Percentiles rank a stretch among this genome's conserved stretches.
Conservation (phyloP, 2,329 filamentous ascomycete genomes). For the Fusarium sp. region DNA sequence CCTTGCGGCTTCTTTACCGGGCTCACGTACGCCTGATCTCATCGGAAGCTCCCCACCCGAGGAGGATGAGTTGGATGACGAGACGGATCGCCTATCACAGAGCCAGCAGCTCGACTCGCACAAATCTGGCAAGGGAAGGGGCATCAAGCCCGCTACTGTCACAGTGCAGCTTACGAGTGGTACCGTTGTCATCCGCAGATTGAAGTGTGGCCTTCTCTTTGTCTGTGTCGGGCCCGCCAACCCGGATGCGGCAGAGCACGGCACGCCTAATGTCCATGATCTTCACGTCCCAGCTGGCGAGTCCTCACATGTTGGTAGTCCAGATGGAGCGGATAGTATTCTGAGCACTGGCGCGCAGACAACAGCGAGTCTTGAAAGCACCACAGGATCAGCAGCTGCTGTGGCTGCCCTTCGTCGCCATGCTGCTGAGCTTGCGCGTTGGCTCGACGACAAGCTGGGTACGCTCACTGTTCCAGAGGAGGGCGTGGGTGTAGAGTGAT, state of each 20-base stretch:
- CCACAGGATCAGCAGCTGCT: conserved; percentile 60
- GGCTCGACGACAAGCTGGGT: conserved; percentile 73
- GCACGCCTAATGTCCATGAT: conserved; percentile 35
- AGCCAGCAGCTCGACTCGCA: conserved; percentile 46
- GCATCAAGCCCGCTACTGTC: conserved; percentile 60
- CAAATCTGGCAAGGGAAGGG: conserved; percentile 29
- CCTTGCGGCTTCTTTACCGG: conserved; percentile 60
- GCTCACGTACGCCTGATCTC: conserved; percentile 51
- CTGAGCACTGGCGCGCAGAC: conserved; percentile 62
- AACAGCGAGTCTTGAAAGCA: conserved; percentile 58
- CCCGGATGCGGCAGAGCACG: conserved; percentile 46
- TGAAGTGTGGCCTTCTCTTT: conserved; percentile 73
- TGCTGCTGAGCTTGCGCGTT: conserved; percentile 71
- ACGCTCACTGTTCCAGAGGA: conserved; percentile 68
- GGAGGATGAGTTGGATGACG: conserved; percentile 46
- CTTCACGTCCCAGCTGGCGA: conserved; percentile 49
- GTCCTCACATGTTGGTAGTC: conserved; percentile 55
- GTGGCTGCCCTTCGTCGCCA: conserved; percentile 69
- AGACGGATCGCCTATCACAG: conserved; percentile 46
- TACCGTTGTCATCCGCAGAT: conserved; percentile 70
- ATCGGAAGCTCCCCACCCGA: conserved; percentile 47
- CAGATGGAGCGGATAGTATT: conserved; percentile 64
- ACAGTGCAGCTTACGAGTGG: conserved; percentile 72
- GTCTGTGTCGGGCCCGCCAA: conserved; percentile 70
- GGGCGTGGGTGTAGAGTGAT: conserved; percentile 58